phyloP scores from a whole-genome alignment of 495 filamentous ascomycete genomes.

The Peziza echinospora region DNA sequence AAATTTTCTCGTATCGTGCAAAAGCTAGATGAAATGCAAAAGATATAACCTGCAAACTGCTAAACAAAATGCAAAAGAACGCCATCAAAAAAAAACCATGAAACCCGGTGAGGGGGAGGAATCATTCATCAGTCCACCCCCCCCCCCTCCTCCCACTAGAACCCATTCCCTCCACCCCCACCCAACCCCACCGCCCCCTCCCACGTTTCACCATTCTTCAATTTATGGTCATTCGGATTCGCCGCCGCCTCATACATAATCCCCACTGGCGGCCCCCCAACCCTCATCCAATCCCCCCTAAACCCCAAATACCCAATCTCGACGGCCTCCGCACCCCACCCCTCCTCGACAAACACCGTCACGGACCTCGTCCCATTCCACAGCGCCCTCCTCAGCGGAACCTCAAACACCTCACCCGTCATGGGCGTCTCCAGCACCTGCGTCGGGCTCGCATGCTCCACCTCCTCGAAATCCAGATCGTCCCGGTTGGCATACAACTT shows the following conservation, averaged over 20 bases:
- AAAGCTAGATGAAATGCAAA: no score
- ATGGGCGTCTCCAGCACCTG: constrained; percentile 48
- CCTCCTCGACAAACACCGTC: constrained; percentile 65
- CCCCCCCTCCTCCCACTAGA: no score
- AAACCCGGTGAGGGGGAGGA: no score
- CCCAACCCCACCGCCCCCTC: constrained; percentile 15
- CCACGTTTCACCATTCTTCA: constrained; percentile 9
- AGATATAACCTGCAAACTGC: no score
- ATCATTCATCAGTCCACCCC: no score
- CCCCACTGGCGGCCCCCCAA: constrained; percentile 61
- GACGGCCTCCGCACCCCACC: constrained; percentile 34
- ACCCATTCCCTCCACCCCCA: constrained; percentile 8
- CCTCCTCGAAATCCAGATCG: constrained; percentile 62
- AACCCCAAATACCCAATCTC: constrained; percentile 69
- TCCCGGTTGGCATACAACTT: constrained; percentile 70
- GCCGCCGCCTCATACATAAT: constrained; percentile 86
- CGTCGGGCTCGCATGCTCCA: constrained; percentile 43
- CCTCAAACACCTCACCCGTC: constrained; percentile 40
- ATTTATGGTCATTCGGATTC: constrained; percentile 64
- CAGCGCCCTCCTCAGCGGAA: constrained; percentile 63
- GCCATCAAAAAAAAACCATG: no score
- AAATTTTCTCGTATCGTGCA: no score
- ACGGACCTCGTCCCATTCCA: constrained; percentile 63
- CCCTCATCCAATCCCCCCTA: constrained; percentile 72
- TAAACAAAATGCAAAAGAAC: no score